Conservation (phyloP, 371 early-diverging fungal species). For the Haplosporangium sp. region DNA sequence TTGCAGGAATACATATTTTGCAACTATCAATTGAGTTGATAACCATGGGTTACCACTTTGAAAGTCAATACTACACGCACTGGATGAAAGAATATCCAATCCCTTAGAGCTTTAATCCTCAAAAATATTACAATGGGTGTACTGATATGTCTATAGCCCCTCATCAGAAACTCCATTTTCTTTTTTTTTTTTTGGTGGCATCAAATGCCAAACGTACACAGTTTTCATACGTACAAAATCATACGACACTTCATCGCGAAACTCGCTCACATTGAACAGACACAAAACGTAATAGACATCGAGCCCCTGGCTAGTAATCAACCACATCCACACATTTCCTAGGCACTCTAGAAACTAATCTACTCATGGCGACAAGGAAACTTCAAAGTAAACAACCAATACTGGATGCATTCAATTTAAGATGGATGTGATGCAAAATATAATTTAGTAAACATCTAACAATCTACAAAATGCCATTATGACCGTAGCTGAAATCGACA, state of each 20-base stretch:
- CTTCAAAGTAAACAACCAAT: conserved; percentile 40
- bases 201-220: conserved; percentile 6
- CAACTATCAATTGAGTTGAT: too few relatives aligned
- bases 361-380: conserved; percentile 53
- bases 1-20: too few relatives aligned
- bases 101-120: too few relatives aligned
- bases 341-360: not conserved
- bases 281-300: not conserved
- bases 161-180: too few relatives aligned
- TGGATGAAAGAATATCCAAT: too few relatives aligned
- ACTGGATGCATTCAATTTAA: not conserved
- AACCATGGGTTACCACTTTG: too few relatives aligned
- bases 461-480: not conserved
- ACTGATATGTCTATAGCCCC: too few relatives aligned
- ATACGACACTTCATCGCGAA: not conserved
- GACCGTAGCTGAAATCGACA: conserved; percentile 88
- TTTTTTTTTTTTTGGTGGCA: too few relatives aligned
- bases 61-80: too few relatives aligned
- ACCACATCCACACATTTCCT: not conserved
- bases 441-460: not conserved
- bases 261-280: not conserved
- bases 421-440: not conserved
- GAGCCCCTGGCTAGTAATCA: not conserved
- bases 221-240: not conserved
- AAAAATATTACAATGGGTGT: too few relatives aligned